phyloP scores from a whole-genome alignment of 257 asterid genomes.

The Anisodus acutangulus region DNA sequence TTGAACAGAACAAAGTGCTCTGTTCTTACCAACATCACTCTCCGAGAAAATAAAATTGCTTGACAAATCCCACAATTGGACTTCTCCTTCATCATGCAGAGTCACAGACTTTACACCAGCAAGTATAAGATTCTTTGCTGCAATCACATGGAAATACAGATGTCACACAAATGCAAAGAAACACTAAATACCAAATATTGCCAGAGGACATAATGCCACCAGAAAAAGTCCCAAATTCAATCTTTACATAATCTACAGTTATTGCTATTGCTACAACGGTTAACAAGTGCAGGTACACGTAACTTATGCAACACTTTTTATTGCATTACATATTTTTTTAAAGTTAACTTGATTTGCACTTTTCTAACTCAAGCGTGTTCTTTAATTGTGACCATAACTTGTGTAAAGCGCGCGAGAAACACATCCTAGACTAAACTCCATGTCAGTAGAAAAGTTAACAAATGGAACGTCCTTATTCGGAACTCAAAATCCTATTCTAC shows the following conservation, averaged over 20 bases:
- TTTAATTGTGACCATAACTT: background rate
- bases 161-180: constrained; percentile 26
- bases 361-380: background rate
- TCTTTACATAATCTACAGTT: background rate
- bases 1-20: constrained; percentile 84
- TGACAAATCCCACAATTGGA: constrained; percentile 90
- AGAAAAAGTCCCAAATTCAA: background rate
- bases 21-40: constrained; percentile 83
- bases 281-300: background rate
- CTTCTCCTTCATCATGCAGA: constrained; percentile 81
- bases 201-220: background rate
- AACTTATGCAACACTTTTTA: background rate
- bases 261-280: background rate
- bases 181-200: constrained; percentile 10
- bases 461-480: background rate
- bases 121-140: constrained; percentile 92
- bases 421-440: background rate
- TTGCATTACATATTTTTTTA: constrained; percentile 7
- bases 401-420: background rate
- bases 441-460: background rate
- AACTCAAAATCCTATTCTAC: background rate
- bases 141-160: constrained; percentile 38
- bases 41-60: constrained; percentile 85
- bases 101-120: constrained; percentile 98
- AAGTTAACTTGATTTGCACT: background rate